Evolutionary conservation across 495 filamentous ascomycete genomes (phyloP).

Genomic region (Parathielavia hyrcaniae): DNA sequence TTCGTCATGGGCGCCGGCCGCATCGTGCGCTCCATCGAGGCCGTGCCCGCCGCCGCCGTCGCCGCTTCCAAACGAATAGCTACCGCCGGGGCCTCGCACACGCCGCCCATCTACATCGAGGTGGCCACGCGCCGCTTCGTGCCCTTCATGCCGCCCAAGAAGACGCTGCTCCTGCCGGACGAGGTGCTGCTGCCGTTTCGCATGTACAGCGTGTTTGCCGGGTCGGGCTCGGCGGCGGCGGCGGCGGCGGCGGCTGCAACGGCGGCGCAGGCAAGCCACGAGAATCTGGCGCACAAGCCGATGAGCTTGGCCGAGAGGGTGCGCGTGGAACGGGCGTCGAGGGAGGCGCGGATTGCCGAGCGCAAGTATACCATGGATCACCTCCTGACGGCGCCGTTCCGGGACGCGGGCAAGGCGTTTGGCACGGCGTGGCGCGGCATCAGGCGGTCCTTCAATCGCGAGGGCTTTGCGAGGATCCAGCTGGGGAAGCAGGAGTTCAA

Average conservation of each 20-base stretch:
- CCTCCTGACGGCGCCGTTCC: conserved; percentile 47
- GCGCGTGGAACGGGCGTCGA: conserved; percentile 24
- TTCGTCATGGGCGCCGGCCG: conserved; percentile 40
- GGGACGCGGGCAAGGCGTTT: conserved; percentile 34
- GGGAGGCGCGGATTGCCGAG: conserved; percentile 29
- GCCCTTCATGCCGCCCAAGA: conserved; percentile 35
- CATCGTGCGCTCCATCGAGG: conserved; percentile 40
- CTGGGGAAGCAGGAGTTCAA: conserved; percentile 40
- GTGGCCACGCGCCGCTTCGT: conserved; percentile 33
- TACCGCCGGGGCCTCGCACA: not conserved
- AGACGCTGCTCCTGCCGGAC: conserved; percentile 30
- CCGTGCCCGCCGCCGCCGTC: conserved; percentile 21
- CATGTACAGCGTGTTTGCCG: conserved; percentile 26
- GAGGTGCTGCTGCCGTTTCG: conserved; percentile 36
- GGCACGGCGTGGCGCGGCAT: conserved; percentile 30
- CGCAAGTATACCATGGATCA: conserved; percentile 42
- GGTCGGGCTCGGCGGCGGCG: too few species aligned
- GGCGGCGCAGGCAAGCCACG: not conserved
- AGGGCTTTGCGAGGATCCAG: conserved; percentile 42
- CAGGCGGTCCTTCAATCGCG: conserved; percentile 39
- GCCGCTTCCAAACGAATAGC: not conserved
- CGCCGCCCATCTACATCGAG: conserved; percentile 32
- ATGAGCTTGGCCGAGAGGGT: conserved; percentile 25
- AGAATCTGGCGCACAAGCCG: conserved; percentile 5
- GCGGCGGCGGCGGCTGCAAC: too few species aligned